Base-by-base conservation (phyloP, 164 flowering plant species). In the Platanus orientalis region DNA sequence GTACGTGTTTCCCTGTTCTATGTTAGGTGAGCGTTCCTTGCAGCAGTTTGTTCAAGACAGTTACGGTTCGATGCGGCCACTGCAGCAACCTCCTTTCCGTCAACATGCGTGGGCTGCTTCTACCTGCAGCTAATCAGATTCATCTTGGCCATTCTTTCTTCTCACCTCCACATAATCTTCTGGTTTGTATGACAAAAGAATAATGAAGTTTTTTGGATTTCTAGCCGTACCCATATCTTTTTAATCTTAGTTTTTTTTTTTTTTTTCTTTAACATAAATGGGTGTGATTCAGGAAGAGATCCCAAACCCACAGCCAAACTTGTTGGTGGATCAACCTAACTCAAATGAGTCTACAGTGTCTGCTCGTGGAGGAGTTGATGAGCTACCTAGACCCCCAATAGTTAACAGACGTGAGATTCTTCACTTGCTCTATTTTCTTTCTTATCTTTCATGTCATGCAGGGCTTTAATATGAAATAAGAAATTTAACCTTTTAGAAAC, bases 21-120 rank as follows among this genome's bases (percentile, higher is more conserved):
- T 45, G 56, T 56, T 60, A 94, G 99, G 97, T 91, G 71, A 91
- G 96, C 61, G 99, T 94, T 69, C 99, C 99, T 67, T 79, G 83
- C 76, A 73, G 73, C 59, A 89, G 93, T 65, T 76, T 94, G 80
- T 86, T 86, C 84, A 88, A 87, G 89, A 91, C 87, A 3, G 97
- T 89, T 2, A 91, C 96, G 0, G 99, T 94, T n/a, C 76, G 97
- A 83, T 94, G 99, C 32, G 99, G 99, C 4, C 96, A 91, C 77
- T 94, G 99, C 85, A 74, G 86, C 80, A 91, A 88, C 68, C 86
- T 94, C 34, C 78, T 91, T 51, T 80, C 96, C 0, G 99, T 88
- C 23, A 91, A 91, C 88, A 91, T 88, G 97, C 80, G 92, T 7
- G 87, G 62, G n/a, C 69, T 85, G 62, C 82, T 88, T 42, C 80